Conservation (phyloP, 495 filamentous ascomycete species). For the Stereocaulon alpinum region DNA sequence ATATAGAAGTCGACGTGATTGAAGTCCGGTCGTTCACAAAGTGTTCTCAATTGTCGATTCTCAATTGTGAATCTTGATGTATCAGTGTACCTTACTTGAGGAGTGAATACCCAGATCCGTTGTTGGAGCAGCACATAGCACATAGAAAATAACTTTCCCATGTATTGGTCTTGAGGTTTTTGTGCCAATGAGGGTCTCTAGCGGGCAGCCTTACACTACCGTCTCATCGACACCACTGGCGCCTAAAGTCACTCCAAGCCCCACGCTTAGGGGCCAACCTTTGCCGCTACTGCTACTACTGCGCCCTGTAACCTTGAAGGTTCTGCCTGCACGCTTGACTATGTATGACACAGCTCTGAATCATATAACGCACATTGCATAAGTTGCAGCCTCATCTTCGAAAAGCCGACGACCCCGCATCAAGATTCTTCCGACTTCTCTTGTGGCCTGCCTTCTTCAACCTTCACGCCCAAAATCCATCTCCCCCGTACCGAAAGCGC, state of each 20-base stretch:
- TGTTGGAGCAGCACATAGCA: too few species aligned
- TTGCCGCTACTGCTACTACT: not conserved
- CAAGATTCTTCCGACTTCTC: not conserved
- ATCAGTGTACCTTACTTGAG: too few species aligned
- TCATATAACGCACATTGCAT: not conserved
- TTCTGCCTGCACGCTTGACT: not conserved
- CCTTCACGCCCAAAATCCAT: not conserved
- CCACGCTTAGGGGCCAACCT: not conserved
- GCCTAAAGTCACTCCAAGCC: not conserved
- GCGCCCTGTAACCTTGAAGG: not conserved
- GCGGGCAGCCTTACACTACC: constrained; percentile 7
- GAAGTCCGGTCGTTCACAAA: too few species aligned
- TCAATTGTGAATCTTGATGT: too few species aligned
- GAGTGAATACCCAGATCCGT: too few species aligned
- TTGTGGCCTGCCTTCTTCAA: constrained; percentile 1
- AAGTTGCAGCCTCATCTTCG: not conserved
- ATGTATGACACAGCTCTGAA: constrained; percentile 1
- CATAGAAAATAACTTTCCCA: too few species aligned
- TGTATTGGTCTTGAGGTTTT: too few species aligned
- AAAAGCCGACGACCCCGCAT: not conserved
- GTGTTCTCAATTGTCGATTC: too few species aligned
- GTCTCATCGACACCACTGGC: not conserved
- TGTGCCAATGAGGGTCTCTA: not conserved
- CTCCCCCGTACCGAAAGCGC: not conserved
- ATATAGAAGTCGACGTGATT: not conserved